Evolutionary conservation across 768 basidiomycete species (phyloP).

Genomic region (Boletus rufocinnamomeus): DNA sequence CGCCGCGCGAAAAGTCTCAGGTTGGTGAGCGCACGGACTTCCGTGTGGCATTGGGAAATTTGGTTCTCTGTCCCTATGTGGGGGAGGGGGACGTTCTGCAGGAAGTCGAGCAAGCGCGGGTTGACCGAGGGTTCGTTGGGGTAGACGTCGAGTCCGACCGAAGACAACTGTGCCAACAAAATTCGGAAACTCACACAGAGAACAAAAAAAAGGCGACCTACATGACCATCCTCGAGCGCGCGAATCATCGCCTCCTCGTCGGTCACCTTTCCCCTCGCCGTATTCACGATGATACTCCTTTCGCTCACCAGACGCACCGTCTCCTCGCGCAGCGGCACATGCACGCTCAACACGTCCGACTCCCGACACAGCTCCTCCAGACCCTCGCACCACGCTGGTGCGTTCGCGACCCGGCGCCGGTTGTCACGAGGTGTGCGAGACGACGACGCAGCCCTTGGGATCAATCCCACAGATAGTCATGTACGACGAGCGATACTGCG

Average conservation of each 20-base stretch:
- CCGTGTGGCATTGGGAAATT: conserved; percentile 81
- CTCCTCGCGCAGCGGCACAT: conserved; percentile 75
- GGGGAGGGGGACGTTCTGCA: conserved; percentile 84
- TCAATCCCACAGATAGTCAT: too few relatives aligned
- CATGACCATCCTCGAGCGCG: conserved; percentile 85
- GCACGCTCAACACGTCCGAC: conserved; percentile 85
- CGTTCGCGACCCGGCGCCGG: too few relatives aligned
- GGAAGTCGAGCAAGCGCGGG: conserved; percentile 75
- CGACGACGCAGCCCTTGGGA: too few relatives aligned
- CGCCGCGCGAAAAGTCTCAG: conserved; percentile 61
- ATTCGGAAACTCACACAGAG: background rate
- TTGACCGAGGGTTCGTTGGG: conserved; percentile 84
- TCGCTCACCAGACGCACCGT: conserved; percentile 77
- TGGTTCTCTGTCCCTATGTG: conserved; percentile 91
- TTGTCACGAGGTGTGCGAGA: conserved; percentile 35
- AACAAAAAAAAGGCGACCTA: conserved; percentile 44
- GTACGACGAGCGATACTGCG: too few relatives aligned
- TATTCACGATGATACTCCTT: conserved; percentile 79
- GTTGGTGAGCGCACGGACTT: conserved; percentile 80
- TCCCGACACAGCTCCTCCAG: conserved; percentile 62
- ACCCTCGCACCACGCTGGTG: conserved; percentile 70
- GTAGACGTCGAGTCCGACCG: conserved; percentile 81
- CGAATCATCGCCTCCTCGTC: conserved; percentile 86
- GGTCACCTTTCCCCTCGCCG: conserved; percentile 87
- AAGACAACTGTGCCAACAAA: background rate